Conservation (phyloP, 345 rosid genomes). For the Populus ilicifolia region DNA sequence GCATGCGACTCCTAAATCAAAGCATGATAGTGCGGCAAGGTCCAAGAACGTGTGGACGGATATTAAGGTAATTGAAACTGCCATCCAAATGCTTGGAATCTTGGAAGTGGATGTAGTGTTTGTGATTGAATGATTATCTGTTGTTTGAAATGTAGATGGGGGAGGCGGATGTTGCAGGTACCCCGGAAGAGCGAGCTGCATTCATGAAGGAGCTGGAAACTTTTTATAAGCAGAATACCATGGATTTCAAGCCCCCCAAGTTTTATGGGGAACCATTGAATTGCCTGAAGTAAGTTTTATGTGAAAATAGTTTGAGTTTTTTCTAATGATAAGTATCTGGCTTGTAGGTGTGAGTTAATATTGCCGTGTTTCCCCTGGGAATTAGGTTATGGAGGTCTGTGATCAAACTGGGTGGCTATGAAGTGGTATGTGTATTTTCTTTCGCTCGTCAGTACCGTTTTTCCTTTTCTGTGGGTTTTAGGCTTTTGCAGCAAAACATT, state of each 20-base stretch:
- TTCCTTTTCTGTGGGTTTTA: neutral
- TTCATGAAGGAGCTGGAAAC: constrained; percentile 71
- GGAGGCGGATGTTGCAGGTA: constrained; percentile 54
- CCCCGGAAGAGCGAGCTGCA: constrained; percentile 55
- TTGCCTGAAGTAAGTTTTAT: constrained; percentile 60
- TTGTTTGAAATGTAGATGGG: constrained; percentile 43
- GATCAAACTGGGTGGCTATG: constrained; percentile 76
- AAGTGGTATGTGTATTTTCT: constrained; percentile 50
- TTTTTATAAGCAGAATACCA: constrained; percentile 47
- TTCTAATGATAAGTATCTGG: neutral
- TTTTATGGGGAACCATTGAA: constrained; percentile 75
- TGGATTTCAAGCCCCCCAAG: constrained; percentile 75
- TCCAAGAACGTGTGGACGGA: constrained; percentile 61
- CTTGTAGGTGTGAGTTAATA: constrained; percentile 17
- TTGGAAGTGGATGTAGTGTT: neutral
- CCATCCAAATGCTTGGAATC: neutral
- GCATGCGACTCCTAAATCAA: constrained; percentile 28
- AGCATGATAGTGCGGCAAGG: constrained; percentile 31
- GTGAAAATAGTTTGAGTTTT: constrained; percentile 18
- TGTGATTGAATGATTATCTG: constrained; percentile 8
- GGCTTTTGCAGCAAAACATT: neutral
- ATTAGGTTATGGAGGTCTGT: constrained; percentile 85
- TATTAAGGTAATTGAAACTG: constrained; percentile 42
- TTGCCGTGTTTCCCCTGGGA: constrained; percentile 15
- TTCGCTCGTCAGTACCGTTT: neutral